phyloP scores from a whole-genome alignment of 2,329 filamentous ascomycete species.

The Phialophora macrospora region DNA sequence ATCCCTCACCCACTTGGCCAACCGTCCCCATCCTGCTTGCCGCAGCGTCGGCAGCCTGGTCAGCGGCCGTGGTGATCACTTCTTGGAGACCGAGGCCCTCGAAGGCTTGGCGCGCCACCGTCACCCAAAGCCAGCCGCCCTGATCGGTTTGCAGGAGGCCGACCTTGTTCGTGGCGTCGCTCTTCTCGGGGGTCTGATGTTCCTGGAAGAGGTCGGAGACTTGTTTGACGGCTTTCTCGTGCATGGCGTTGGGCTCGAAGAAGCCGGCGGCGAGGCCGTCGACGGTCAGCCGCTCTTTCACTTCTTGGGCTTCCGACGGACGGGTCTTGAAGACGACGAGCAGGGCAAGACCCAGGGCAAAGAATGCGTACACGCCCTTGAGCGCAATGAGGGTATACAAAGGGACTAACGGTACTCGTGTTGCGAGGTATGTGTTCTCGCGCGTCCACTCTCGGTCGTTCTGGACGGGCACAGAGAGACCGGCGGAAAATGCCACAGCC shows the following conservation, averaged over 20 bases:
- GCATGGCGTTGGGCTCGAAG: slow-evolving; percentile 29
- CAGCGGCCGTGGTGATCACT: not conserved
- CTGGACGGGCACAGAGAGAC: slow-evolving; percentile 22
- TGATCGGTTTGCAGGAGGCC: slow-evolving; percentile 30
- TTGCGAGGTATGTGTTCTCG: slow-evolving; percentile 29
- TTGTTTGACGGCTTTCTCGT: slow-evolving; percentile 26
- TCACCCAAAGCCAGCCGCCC: slow-evolving; percentile 32
- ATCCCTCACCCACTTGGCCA: slow-evolving; percentile 8
- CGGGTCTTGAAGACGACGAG: slow-evolving; percentile 25
- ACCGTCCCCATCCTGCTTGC: not conserved
- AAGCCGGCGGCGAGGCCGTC: slow-evolving; percentile 35
- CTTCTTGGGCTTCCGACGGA: slow-evolving; percentile 30
- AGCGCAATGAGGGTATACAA: slow-evolving; percentile 34
- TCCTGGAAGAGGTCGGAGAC: slow-evolving; percentile 28
- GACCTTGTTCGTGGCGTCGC: slow-evolving; percentile 32
- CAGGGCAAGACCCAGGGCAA: slow-evolving; percentile 29
- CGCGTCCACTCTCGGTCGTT: slow-evolving; percentile 30
- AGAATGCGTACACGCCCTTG: slow-evolving; percentile 34
- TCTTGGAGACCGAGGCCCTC: slow-evolving; percentile 4
- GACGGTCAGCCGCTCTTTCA: slow-evolving; percentile 35
- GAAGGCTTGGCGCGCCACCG: not conserved
- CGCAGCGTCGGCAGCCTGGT: slow-evolving; percentile 5
- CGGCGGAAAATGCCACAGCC: slow-evolving; percentile 33
- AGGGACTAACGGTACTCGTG: slow-evolving; percentile 30
- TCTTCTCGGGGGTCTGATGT: slow-evolving; percentile 19